Conservation (phyloP, 768 basidiomycete genomes). For the Xerocomus spinulosus region DNA sequence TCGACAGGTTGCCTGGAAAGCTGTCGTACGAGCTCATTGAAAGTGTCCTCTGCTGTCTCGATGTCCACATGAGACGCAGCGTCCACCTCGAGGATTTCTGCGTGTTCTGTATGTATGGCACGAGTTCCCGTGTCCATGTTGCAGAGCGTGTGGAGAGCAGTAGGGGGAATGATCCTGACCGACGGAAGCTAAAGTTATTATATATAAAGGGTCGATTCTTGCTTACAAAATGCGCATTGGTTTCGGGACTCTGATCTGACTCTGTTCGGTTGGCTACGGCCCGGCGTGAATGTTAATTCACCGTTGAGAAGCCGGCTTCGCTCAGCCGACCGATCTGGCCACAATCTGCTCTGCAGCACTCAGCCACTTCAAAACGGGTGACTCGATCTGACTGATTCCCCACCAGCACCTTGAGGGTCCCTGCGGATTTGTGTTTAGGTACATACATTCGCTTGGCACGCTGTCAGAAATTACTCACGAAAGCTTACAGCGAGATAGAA, state of each 20-base stretch:
- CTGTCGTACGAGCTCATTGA: conserved; percentile 49
- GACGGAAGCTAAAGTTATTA: not conserved
- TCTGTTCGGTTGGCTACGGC: not conserved
- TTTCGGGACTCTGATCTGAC: not conserved
- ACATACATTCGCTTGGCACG: not conserved
- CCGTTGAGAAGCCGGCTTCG: not conserved
- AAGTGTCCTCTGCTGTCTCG: conserved; percentile 46
- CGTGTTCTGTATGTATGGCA: conserved; percentile 7
- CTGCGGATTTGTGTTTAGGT: not conserved
- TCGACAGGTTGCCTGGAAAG: conserved; percentile 18
- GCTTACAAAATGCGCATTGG: conserved; percentile 16
- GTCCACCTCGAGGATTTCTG: conserved; percentile 20
- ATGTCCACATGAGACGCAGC: conserved; percentile 42
- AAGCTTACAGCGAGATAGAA: not conserved
- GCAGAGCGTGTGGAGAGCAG: not conserved
- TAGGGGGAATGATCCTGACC: not conserved
- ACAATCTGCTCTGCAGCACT: not conserved
- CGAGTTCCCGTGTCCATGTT: conserved; percentile 9
- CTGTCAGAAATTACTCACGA: not conserved
- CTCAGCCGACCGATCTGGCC: not conserved
- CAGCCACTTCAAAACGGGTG: not conserved
- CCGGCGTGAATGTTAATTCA: not conserved
- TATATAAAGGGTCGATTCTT: conserved; percentile 11
- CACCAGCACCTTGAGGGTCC: not conserved
- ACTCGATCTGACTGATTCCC: not conserved